These are phyloP conservation scores for Talaromyces sp. DNA, from an alignment of 2,329 filamentous ascomycete genomes.

Conservation along the genomic window DNA sequence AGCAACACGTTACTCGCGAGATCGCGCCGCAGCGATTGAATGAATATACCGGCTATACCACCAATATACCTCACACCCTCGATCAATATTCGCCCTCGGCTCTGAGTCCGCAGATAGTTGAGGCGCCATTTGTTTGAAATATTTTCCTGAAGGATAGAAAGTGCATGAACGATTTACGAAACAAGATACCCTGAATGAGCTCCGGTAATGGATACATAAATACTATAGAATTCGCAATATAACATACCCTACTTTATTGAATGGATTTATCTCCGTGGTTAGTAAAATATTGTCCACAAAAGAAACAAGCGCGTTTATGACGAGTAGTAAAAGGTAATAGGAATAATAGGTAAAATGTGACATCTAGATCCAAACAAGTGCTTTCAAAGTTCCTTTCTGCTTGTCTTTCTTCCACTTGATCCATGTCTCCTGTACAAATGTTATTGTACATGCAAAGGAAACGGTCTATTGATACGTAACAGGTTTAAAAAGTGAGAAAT, in stretches of 20 bases:
- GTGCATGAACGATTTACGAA: slow-evolving; percentile 5
- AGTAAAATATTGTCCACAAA: neutral
- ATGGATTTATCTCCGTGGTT: neutral
- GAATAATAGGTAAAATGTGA: neutral
- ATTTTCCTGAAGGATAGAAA: neutral
- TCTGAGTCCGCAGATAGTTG: slow-evolving; percentile 12
- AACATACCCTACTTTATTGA: neutral
- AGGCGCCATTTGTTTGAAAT: slow-evolving; percentile 10
- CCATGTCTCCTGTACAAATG: slow-evolving; percentile 10
- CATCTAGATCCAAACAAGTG: slow-evolving; percentile 1
- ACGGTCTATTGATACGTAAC: neutral
- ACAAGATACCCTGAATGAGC: slow-evolving; percentile 4
- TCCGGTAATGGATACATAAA: neutral
- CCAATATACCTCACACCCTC: slow-evolving; percentile 5
- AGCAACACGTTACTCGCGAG: slow-evolving; percentile 4
- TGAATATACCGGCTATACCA: slow-evolving; percentile 3
- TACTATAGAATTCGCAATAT: neutral
- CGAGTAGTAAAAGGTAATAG: neutral
- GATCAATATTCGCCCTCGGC: slow-evolving; percentile 12
- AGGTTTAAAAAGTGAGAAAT: neutral
- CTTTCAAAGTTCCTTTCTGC: neutral
- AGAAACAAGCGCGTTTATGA: slow-evolving; percentile 3
- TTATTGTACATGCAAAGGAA: slow-evolving; percentile 11
- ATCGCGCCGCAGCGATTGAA: neutral
- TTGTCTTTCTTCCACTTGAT: neutral